Evolutionary conservation across 2,329 filamentous ascomycete species (phyloP).

Genomic region (Aspergillus phoenicis): DNA sequence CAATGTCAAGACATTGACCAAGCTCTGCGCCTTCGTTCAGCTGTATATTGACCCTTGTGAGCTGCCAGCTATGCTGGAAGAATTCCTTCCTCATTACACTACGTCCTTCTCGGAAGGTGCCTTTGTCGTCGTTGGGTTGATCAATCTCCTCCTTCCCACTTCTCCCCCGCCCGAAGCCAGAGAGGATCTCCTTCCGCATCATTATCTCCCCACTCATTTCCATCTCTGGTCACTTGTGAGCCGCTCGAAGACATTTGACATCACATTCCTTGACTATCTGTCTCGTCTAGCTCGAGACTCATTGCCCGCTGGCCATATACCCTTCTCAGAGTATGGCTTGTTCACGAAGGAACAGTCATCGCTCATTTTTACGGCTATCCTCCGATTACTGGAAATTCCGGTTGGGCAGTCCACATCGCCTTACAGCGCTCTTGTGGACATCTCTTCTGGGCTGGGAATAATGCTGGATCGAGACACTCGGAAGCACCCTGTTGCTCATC

Average conservation of each 20-base stretch:
- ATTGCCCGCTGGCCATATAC: conserved; percentile 70
- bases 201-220: conserved; percentile 91
- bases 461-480: conserved; percentile 91
- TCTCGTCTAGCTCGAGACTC: conserved; percentile 86
- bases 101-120: conserved; percentile 89
- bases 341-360: conserved; percentile 91
- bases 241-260: conserved; percentile 82
- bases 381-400: conserved; percentile 90
- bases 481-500: conserved; percentile 88
- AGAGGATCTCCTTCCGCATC: conserved; percentile 77
- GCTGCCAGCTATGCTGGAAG: conserved; percentile 76
- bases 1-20: conserved; percentile 74
- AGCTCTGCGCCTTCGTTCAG: conserved; percentile 86
- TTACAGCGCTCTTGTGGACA: conserved; percentile 78
- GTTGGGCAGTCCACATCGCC: conserved; percentile 94
- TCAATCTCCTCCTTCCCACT: conserved; percentile 88
- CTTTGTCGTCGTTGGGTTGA: conserved; percentile 84
- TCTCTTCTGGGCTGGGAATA: conserved; percentile 77
- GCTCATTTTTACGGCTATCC: conserved; percentile 85
- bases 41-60: conserved; percentile 90
- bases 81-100: conserved; percentile 84
- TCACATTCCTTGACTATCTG: conserved; percentile 84
- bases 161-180: conserved; percentile 69
- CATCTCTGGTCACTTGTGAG: conserved; percentile 94
- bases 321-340: conserved; percentile 84